These are phyloP conservation scores for Scedosporium apiospermum DNA, from an alignment of 2,329 filamentous ascomycete species.

Conservation along the genomic window DNA sequence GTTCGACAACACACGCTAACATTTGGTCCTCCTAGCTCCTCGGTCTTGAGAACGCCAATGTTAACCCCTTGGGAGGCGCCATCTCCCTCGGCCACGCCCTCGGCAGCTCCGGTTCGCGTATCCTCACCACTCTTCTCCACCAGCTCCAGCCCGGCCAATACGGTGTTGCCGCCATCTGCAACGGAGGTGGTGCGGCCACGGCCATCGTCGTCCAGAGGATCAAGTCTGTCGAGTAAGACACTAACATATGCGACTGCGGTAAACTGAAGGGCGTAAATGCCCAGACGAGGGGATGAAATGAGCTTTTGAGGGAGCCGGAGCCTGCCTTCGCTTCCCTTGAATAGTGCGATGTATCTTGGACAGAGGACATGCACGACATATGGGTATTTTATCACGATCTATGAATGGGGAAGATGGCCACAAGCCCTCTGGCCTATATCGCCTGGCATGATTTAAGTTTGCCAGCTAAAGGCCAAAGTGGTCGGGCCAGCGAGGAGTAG, in stretches of 20 bases:
- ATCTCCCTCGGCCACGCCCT: constrained; percentile 88
- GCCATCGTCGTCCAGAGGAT: constrained; percentile 85
- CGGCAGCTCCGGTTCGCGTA: constrained; percentile 86
- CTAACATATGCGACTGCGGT: background rate
- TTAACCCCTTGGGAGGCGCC: constrained; percentile 84
- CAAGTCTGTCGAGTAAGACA: constrained; percentile 38
- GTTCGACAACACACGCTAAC: background rate
- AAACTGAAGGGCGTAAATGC: background rate
- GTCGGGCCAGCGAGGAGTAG: too few species aligned
- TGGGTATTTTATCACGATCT: too few species aligned
- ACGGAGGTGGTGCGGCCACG: constrained; percentile 86
- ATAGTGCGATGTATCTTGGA: too few species aligned
- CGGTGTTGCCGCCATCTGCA: constrained; percentile 92
- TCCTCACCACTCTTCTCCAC: constrained; percentile 81
- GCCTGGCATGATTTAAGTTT: too few species aligned
- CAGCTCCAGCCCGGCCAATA: constrained; percentile 90
- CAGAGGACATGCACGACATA: too few species aligned
- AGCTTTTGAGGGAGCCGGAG: too few species aligned
- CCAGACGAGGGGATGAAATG: too few species aligned
- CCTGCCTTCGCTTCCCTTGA: too few species aligned
- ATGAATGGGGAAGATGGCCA: too few species aligned
- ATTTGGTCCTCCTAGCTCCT: constrained; percentile 48
- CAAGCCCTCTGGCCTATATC: too few species aligned
- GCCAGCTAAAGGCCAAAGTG: too few species aligned
- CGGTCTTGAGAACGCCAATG: constrained; percentile 65